Base-by-base conservation (phyloP, 1,284 basidiomycete species). In the Ustilago shanxiensis region DNA sequence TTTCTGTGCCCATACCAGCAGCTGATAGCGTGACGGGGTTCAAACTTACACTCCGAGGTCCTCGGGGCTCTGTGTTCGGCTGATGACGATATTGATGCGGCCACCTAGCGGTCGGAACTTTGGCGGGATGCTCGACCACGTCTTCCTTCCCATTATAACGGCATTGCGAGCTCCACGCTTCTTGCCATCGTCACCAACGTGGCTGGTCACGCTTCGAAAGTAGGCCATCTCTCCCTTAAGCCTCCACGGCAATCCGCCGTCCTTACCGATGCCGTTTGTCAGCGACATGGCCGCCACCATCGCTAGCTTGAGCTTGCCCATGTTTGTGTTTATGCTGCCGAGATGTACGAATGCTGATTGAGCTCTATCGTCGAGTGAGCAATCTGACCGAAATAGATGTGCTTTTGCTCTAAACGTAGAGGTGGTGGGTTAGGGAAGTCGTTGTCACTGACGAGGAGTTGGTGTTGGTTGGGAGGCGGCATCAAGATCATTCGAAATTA, bases 121-220 rank as follows among this genome's bases (percentile, higher is more conserved):
- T 8, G 85, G 79, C n/a, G 97, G 96, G 68, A 99, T 99, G 85
- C 93, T 94, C 86, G 97, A 94, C 97, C 97, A 99, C 20, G 95
- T 98, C 83, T 94, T 95, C 54, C 95, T 89, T 7, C 97, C 97
- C 97, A 99, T 99, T 66, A 99, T 88, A 39, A 98, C 92, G 1
- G 90, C 91, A 86, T 99, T 99, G 66, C 87, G 87, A 20, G 49
- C 51, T n/a, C 64, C 69, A 13, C 50, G 20, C 16, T 44, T 51
- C 50, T 64, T 56, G 13, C 52, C 64, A 6, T 53, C 65, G 14
- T 64, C 57, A 14, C 63, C 22, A 3, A 92, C 90, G 52, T 86
- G 87, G 2, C 90, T 90, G 5, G 94, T 95, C 66, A 91, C 91
- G 52, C 90, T 89, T 20, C 93, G 92, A 86, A 99, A 99, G 87